phyloP scores from a whole-genome alignment of 73 alveolate genomes.

The Urostyla sp. region DNA sequence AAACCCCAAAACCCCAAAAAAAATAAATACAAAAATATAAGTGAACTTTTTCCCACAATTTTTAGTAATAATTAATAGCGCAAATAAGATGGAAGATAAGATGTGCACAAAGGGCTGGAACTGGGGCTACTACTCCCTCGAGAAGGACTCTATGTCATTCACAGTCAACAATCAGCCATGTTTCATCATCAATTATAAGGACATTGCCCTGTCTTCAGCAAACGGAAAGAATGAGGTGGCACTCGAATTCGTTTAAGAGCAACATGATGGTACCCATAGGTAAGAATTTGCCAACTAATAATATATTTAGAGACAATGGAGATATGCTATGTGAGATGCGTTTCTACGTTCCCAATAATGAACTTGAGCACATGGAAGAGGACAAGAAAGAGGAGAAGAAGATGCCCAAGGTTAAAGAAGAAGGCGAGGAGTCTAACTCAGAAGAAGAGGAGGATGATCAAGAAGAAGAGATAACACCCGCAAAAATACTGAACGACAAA shows the following conservation, averaged over 20 bases:
- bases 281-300: slow-evolving; percentile 27
- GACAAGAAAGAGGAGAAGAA: slow-evolving; percentile 67
- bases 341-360: slow-evolving; percentile 77
- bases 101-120: slow-evolving; percentile 74
- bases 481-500: slow-evolving; percentile 80
- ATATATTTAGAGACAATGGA: slow-evolving; percentile 54
- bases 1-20: no score
- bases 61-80: no score
- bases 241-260: slow-evolving; percentile 83
- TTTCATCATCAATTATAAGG: slow-evolving; percentile 52
- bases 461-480: slow-evolving; percentile 74
- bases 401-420: slow-evolving; percentile 67
- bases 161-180: slow-evolving; percentile 56
- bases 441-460: slow-evolving; percentile 71
- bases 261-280: slow-evolving; percentile 10
- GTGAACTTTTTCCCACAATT: no score
- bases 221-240: slow-evolving; percentile 93
- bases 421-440: slow-evolving; percentile 58
- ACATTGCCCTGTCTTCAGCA: slow-evolving; percentile 69
- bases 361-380: slow-evolving; percentile 51
- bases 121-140: slow-evolving; percentile 73
- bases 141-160: slow-evolving; percentile 51
- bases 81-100: slow-evolving; percentile 39
- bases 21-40: no score
- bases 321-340: slow-evolving; percentile 87